phyloP scores from a whole-genome alignment of 2,329 filamentous ascomycete species.

The Camillea tinctor region DNA sequence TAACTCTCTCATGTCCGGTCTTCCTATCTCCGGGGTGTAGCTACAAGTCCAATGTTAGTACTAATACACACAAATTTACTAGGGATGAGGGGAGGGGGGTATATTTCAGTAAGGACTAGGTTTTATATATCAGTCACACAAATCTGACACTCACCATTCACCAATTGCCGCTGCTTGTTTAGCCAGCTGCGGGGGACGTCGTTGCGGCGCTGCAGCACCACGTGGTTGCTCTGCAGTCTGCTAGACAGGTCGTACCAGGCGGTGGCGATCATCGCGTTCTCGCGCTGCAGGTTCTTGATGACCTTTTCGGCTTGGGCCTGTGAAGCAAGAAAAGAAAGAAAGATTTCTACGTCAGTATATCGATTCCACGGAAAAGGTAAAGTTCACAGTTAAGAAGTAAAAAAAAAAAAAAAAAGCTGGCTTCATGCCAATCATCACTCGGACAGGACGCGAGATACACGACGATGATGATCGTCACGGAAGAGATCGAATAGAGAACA shows the following conservation, averaged over 20 bases:
- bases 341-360: constrained; percentile 4
- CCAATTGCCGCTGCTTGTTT: constrained; percentile 75
- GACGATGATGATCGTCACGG: background rate
- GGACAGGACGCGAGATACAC: background rate
- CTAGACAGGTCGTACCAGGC: constrained; percentile 83
- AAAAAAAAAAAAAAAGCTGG: no score
- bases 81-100: background rate
- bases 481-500: background rate
- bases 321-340: background rate
- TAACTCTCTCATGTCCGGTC: constrained; percentile 18
- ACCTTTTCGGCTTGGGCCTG: constrained; percentile 53
- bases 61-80: background rate
- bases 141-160: constrained; percentile 60
- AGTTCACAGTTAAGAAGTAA: background rate
- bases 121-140: background rate
- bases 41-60: constrained; percentile 20
- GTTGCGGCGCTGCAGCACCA: constrained; percentile 71
- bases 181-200: constrained; percentile 80
- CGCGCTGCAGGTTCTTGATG: constrained; percentile 70
- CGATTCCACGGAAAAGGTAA: constrained; percentile 1
- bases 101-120: background rate
- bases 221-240: constrained; percentile 78
- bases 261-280: constrained; percentile 76
- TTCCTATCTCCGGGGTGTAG: constrained; percentile 35
- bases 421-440: background rate